phyloP scores from a whole-genome alignment of 352 stramenopile genomes.

The Globisporangium rhizosaccharum region DNA sequence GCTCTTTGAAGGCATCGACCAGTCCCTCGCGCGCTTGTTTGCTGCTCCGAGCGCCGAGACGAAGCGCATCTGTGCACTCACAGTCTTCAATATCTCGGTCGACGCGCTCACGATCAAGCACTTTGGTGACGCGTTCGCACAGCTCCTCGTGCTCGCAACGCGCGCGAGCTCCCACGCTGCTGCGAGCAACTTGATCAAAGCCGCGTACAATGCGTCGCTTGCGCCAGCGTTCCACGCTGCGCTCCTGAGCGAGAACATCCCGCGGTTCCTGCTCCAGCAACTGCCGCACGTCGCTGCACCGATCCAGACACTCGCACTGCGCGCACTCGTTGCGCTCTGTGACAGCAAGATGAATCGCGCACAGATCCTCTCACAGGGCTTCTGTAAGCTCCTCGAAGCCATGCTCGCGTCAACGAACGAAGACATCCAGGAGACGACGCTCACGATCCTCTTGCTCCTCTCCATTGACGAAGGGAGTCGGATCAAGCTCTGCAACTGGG shows the following conservation, averaged over 20 bases:
- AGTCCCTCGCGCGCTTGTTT: constrained; percentile 43
- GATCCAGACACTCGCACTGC: constrained; percentile 41
- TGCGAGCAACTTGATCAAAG: constrained; percentile 53
- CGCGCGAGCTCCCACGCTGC: constrained; percentile 12
- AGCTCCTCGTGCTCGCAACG: constrained; percentile 40
- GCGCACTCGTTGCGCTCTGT: constrained; percentile 47
- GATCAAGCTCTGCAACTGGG: constrained; percentile 69
- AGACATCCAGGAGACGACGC: constrained; percentile 49
- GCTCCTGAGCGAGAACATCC: constrained; percentile 61
- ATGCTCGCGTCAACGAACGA: constrained; percentile 32
- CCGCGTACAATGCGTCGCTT: constrained; percentile 64
- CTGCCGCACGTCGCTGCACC: constrained; percentile 28
- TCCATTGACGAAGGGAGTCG: constrained; percentile 59
- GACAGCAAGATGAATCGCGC: constrained; percentile 40
- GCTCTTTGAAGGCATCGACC: constrained; percentile 69
- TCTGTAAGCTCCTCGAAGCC: constrained; percentile 45
- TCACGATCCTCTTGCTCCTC: constrained; percentile 47
- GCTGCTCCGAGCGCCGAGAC: constrained; percentile 43
- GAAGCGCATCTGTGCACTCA: constrained; percentile 60
- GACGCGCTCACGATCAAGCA: constrained; percentile 55
- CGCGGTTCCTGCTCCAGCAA: constrained; percentile 47
- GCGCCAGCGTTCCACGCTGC: constrained; percentile 46
- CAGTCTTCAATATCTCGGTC: constrained; percentile 66
- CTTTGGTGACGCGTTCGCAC: constrained; percentile 54
- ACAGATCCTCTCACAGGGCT: constrained; percentile 39